phyloP scores from a whole-genome alignment of 2,329 filamentous ascomycete genomes.

The Setomelanomma holmii region DNA sequence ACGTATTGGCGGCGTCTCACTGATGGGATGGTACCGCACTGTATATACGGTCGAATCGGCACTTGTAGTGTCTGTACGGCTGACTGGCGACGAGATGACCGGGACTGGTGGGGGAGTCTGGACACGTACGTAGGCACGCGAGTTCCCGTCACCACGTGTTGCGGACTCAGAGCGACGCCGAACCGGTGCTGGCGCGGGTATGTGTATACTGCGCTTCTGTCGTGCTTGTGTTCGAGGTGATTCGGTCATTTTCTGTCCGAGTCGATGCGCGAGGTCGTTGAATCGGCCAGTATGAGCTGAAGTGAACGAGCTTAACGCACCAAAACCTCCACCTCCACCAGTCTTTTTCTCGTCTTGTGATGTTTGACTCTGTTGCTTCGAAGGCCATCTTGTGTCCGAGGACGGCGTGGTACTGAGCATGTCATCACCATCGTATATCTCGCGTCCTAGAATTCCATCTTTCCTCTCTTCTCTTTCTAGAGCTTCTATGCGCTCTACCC shows the following conservation, averaged over 20 bases:
- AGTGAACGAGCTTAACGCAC: slow-evolving; percentile 31
- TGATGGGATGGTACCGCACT: slow-evolving; percentile 66
- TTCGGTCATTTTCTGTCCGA: slow-evolving; percentile 37
- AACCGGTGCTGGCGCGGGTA: slow-evolving; percentile 40
- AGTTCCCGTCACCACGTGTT: slow-evolving; percentile 29
- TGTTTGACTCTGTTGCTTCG: slow-evolving; percentile 48
- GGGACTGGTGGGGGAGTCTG: slow-evolving; percentile 51
- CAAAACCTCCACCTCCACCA: slow-evolving; percentile 23
- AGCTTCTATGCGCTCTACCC: slow-evolving; percentile 94
- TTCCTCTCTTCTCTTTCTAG: slow-evolving; percentile 92
- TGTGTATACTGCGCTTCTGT: slow-evolving; percentile 42
- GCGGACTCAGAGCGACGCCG: slow-evolving; percentile 37
- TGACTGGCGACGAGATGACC: slow-evolving; percentile 62
- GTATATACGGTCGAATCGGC: slow-evolving; percentile 70
- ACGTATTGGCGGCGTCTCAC: slow-evolving; percentile 47
- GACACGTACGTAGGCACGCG: slow-evolving; percentile 39
- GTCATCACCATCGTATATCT: slow-evolving; percentile 93
- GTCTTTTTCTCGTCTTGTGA: slow-evolving; percentile 42
- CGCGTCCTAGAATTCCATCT: slow-evolving; percentile 86
- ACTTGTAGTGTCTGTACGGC: slow-evolving; percentile 66
- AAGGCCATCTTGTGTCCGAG: slow-evolving; percentile 60
- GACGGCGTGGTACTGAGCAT: slow-evolving; percentile 76
- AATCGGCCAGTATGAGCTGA: slow-evolving; percentile 34
- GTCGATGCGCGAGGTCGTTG: slow-evolving; percentile 35
- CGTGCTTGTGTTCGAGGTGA: slow-evolving; percentile 34